Base-by-base conservation (phyloP, 2,329 filamentous ascomycete genomes). In the Orbilia oligospora region DNA sequence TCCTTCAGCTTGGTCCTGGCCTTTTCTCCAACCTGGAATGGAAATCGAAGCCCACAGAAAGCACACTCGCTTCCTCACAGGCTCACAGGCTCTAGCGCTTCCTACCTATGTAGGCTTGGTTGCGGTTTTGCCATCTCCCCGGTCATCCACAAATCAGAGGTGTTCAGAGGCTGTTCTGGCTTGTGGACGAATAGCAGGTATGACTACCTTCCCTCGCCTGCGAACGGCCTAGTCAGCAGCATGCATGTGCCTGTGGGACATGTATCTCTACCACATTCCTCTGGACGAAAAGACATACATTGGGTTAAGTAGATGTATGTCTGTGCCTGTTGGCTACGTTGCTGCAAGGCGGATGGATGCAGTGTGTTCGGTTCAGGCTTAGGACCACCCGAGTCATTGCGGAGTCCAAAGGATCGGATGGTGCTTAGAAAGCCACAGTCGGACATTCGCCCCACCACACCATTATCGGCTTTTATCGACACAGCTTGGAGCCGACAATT, bases 291-390 rank as follows among this genome's bases (percentile, higher is more conserved):
- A 30, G 16, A 61, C 49, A 56, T 46, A 38, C 18, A 46, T 38
- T 20, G 20, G n/a, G 16, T 6, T 24, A 20, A 16, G 18, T 30
- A 30, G 27, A 30, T 30, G 27, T 30, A 61, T 69, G 51, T 38
- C n/a, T 51, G 55, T 58, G 36, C 51, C 55, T 36, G 67, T 14
- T 71, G 67, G 68, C n/a, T 22, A 24, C 14, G 5, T 30, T 76
- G 20, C 72, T 76, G 75, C 68, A 72, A 51, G 68, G 64, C 75
- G 75, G 75, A 61, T 61, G 56, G 56, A 69, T 65, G 75, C 75
- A 78, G 63, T 63, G 12, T 55, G 41, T 72, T 67, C 68, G 63
- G 68, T 58, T 38, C 20, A 51, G 44, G 58, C 58, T 33, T 68
- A 72, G 68, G 51, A 58, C 55, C 71, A 56, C 53, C 72, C 75